Evolutionary conservation across 177 flowering plant genomes (phyloP).

Genomic region (Tripterygium wilfordii): DNA sequence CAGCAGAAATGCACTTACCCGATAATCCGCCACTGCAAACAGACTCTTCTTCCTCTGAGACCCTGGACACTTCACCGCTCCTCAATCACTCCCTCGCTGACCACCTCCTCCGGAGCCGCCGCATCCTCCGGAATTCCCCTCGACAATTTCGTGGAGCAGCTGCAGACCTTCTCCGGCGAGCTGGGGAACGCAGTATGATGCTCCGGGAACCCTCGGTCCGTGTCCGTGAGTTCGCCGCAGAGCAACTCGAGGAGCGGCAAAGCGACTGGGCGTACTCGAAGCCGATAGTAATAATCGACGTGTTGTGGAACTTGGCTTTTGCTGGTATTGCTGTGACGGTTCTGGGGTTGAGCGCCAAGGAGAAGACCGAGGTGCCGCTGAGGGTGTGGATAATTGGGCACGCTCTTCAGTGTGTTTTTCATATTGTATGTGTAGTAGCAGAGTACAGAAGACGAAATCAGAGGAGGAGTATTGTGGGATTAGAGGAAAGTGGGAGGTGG

Average conservation of each 20-base stretch:
- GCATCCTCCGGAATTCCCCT: constrained; percentile 26
- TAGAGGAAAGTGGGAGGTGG: constrained; percentile 18
- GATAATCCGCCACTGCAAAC: not conserved
- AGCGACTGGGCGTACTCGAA: constrained; percentile 81
- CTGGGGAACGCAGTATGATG: constrained; percentile 64
- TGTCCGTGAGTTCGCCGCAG: constrained; percentile 78
- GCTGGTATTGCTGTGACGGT: constrained; percentile 40
- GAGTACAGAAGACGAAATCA: constrained; percentile 41
- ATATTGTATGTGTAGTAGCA: constrained; percentile 45
- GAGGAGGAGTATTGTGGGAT: constrained; percentile 4
- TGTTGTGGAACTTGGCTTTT: constrained; percentile 76
- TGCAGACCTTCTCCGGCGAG: constrained; percentile 56
- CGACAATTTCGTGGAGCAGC: constrained; percentile 55
- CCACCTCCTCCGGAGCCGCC: constrained; percentile 23
- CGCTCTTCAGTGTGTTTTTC: constrained; percentile 54
- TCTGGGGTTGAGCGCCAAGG: constrained; percentile 43
- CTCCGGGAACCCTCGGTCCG: constrained; percentile 64
- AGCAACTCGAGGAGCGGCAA: constrained; percentile 81
- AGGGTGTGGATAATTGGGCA: constrained; percentile 81
- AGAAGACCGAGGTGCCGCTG: constrained; percentile 56
- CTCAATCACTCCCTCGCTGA: constrained; percentile 18
- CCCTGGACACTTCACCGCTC: constrained; percentile 29
- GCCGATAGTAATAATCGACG: constrained; percentile 69
- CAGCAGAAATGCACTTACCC: no score
- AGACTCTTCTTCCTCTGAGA: constrained; percentile 6